phyloP scores from a whole-genome alignment of 805 yeast species.

The Wickerhamiella kazuoi region DNA sequence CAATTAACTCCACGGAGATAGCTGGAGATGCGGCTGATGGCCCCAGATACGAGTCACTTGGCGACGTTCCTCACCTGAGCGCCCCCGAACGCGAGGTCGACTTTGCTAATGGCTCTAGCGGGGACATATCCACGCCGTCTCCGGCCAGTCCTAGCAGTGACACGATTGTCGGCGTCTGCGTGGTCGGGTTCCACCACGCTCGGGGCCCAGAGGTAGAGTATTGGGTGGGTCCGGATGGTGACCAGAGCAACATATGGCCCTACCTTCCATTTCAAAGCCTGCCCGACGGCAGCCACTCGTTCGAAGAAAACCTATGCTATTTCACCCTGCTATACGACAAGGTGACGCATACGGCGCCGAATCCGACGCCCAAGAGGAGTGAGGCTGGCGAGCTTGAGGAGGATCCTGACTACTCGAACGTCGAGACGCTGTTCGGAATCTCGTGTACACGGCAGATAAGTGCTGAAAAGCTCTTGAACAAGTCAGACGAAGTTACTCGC shows the following conservation, averaged over 20 bases:
- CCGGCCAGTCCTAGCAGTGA: not conserved
- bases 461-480: slow-evolving; percentile 37
- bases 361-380: slow-evolving; percentile 21
- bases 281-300: slow-evolving; percentile 91
- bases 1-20: no score
- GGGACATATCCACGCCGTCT: no score
- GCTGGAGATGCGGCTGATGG: no score
- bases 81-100: no score
- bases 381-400: slow-evolving; percentile 25
- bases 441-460: slow-evolving; percentile 78
- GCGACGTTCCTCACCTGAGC: no score
- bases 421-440: slow-evolving; percentile 77
- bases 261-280: slow-evolving; percentile 83
- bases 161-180: slow-evolving; percentile 61
- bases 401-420: slow-evolving; percentile 25
- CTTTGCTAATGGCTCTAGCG: no score
- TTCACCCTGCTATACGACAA: slow-evolving; percentile 68
- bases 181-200: slow-evolving; percentile 82
- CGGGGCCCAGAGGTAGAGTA: slow-evolving; percentile 93
- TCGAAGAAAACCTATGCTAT: slow-evolving; percentile 82
- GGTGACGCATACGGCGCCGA: slow-evolving; percentile 29
- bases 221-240: slow-evolving; percentile 43
- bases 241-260: slow-evolving; percentile 46
- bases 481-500: slow-evolving; percentile 52
- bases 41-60: no score